Evolutionary conservation across 2,329 filamentous ascomycete species (phyloP), one percentile per base, ranked within the genome.

Genomic region (Colletotrichum coccodes): DNA sequence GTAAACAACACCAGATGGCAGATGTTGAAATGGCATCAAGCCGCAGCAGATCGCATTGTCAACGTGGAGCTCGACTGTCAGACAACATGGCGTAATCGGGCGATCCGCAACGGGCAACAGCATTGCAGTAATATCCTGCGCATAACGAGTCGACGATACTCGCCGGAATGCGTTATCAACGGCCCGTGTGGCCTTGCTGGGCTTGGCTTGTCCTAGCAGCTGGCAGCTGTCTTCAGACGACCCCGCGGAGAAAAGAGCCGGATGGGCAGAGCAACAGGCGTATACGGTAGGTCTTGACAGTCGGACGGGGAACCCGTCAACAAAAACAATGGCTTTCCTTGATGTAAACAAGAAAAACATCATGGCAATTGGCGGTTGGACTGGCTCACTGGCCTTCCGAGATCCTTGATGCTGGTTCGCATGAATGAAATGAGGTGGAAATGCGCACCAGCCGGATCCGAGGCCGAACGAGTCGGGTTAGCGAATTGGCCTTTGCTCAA

Each of bases 321-420:
- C 65, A 65, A 56, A 68, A 68, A 68, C 65, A 65, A 65, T 49
- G 40, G 42, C 32, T 46, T 38, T 54, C 60, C 61, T 40, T 60
- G 58, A 54, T 56, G 65, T 68, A 68, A 68, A 68, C 61, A 68
- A 65, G 34, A 16, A 58, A 21, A 26, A 11, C 23, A 36, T 40
- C 40, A 59, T 58, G 60, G 42, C 56, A 16, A 50, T 40, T 50
- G 49, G 65, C 49, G 65, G 65, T 65, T 68, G 60, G 65, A 60
- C 65, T 60, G 46, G 62, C 38, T 53, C 30, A 34, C 30, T 52
- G 49, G 30, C 49, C 16, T 14, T 60, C 50, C 60, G 56, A 60
- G 62, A 71, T 61, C 70, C 70, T 64, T 71, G 70, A 71, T 71
- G 70, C 70, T 69, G 67, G 68, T 16, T 57, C 34, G 70, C 70